Evolutionary conservation across 345 rosid genomes (phyloP), one percentile per base, ranked within the genome.

Genomic region (Carallia brachiata): DNA sequence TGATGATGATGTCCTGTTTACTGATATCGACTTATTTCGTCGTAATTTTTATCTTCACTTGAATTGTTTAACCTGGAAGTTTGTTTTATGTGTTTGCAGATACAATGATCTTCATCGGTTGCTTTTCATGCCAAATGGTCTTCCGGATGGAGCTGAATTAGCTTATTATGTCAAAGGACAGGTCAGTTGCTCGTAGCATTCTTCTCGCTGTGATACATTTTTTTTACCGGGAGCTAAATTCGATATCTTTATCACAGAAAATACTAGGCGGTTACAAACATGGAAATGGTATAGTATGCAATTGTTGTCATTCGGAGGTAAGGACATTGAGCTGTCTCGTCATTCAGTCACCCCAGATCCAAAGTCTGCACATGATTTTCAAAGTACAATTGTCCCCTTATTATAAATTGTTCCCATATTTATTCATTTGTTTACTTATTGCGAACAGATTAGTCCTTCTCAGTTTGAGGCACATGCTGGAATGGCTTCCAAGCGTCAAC

Each of bases 401-500:
- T 56, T 9, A 56, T 56, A 9, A 9, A 16, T 54, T 28, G 28
- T 71, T 40, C 50, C 62, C 68, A 31, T 61, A 48, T 63, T 57
- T 68, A 59, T 30, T 63, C 60, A 55, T 34, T 18, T 34, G 13
- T 54, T 36, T 6, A 16, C 63, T 74, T 61, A 37, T n/a, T 16
- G 34, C 63, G 60, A 71, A 80, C 88, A 96, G 99, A 79, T 96
- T 62, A 96, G 99, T 71, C 99, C 99, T 67, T 96, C 99, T 2
- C 99, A 96, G 73, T 96, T 96, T 77, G 99, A 96, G 83, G 86
- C 99, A 23, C 99, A 96, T 85, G 98, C 98, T 85, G 99, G 99
- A 82, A 92, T 92, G 99, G 92, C 99, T 74, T 94, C 84, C 65
- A 92, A 98, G 78, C 89, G 98, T 73, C 99, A 92, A 84, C 99